A percentile compares a stretch with the other conserved stretches of the same genome.
Conservation (phyloP, 2,329 filamentous ascomycete genomes). For the Talaromyces sp. region DNA sequence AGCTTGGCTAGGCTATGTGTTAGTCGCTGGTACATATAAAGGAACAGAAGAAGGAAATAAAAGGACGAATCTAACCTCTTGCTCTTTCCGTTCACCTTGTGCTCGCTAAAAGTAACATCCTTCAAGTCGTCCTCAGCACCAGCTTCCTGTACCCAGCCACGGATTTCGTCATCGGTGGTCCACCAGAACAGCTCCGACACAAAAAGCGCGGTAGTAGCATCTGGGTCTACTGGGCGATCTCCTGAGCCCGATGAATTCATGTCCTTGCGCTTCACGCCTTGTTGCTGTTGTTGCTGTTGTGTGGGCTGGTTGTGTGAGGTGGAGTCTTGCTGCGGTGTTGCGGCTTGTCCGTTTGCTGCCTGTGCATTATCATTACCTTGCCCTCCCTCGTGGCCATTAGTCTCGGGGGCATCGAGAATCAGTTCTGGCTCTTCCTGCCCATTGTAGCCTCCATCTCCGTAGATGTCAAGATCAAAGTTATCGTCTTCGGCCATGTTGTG, state of each 20-base stretch:
- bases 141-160: conserved; percentile 78
- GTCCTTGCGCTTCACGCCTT: conserved; percentile 61
- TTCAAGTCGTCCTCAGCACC: conserved; percentile 78
- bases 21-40: background rate
- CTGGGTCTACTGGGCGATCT: conserved; percentile 53
- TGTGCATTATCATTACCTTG: conserved; percentile 23
- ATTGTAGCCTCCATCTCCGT: conserved; percentile 55
- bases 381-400: conserved; percentile 20
- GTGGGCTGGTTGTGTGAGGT: conserved; percentile 16
- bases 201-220: conserved; percentile 67
- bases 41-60: background rate
- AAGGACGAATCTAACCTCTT: conserved; percentile 66
- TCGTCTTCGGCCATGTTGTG: conserved; percentile 53
- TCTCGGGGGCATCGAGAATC: conserved; percentile 34
- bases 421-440: conserved; percentile 36
- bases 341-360: conserved; percentile 21
- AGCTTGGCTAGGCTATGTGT: conserved; percentile 53
- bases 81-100: conserved; percentile 98
- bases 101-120: conserved; percentile 94
- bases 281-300: conserved; percentile 41
- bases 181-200: conserved; percentile 94
- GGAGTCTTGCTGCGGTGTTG: conserved; percentile 11
- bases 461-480: conserved; percentile 68
- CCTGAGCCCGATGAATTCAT: conserved; percentile 33
- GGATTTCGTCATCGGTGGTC: conserved; percentile 92